phyloP scores from a whole-genome alignment of 2,329 filamentous ascomycete genomes.

The Cylindrodendrum hubeiense region DNA sequence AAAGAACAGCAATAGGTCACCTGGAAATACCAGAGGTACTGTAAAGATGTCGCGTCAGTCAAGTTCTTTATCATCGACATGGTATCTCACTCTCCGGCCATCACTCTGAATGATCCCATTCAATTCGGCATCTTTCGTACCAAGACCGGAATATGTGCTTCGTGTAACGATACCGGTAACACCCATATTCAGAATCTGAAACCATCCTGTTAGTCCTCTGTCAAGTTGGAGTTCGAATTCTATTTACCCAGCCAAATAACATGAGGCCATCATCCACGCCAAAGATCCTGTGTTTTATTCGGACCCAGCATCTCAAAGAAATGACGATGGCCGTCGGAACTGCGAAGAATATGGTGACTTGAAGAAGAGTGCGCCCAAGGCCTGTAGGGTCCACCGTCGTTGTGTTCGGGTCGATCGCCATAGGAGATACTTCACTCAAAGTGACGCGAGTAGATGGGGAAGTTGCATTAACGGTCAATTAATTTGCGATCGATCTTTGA shows the following conservation, averaged over 20 bases:
- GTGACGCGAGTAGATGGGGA: no score
- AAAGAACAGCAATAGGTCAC: constrained; percentile 20
- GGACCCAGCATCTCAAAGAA: constrained; percentile 15
- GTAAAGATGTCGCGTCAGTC: no score
- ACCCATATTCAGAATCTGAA: constrained; percentile 25
- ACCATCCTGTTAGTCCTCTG: not conserved
- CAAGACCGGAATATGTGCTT: constrained; percentile 20
- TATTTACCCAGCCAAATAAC: constrained; percentile 32
- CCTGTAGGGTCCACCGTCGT: constrained; percentile 22
- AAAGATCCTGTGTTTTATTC: constrained; percentile 17
- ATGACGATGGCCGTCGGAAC: constrained; percentile 6
- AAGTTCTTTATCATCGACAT: no score
- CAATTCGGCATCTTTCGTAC: constrained; percentile 15
- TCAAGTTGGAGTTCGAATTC: not conserved
- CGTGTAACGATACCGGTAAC: not conserved
- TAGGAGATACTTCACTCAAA: no score
- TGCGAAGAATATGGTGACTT: constrained; percentile 19
- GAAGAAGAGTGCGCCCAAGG: constrained; percentile 17
- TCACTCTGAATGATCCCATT: constrained; percentile 18
- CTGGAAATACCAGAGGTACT: constrained; percentile 29
- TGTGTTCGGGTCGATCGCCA: constrained; percentile 16
- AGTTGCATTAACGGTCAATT: no score
- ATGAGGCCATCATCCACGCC: constrained; percentile 32
- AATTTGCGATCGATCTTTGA: no score
- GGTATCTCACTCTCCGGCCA: no score